Percentiles rank a stretch among this genome's conserved stretches.
phyloP scores from a whole-genome alignment of 805 yeast species.

The Candida dajiaensis region DNA sequence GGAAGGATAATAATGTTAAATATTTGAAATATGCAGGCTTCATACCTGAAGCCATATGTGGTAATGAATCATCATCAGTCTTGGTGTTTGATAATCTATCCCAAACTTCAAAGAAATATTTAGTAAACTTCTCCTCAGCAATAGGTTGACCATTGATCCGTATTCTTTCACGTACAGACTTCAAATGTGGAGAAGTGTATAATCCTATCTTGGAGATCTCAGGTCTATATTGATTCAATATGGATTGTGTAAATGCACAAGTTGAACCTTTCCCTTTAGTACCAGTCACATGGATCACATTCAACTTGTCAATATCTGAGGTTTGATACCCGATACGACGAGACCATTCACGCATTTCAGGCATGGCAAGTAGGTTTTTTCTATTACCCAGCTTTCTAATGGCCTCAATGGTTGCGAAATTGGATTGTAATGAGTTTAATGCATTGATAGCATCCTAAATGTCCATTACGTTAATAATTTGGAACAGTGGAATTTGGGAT shows the following conservation, averaged over 20 bases:
- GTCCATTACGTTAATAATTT: too few relatives aligned
- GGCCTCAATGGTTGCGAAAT: conserved; percentile 85
- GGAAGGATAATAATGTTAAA: conserved; percentile 84
- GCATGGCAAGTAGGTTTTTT: conserved; percentile 63
- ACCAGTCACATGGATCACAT: conserved; percentile 90
- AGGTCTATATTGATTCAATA: conserved; percentile 54
- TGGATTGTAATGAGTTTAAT: conserved; percentile 83
- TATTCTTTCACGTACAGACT: conserved; percentile 87
- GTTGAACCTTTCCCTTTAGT: conserved; percentile 99
- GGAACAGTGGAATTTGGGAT: too few relatives aligned
- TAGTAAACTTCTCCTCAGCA: conserved; percentile 70
- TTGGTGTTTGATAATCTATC: conserved; percentile 57
- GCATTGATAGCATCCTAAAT: conserved; percentile 78
- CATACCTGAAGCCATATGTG: conserved; percentile 63
- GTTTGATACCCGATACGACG: conserved; percentile 63
- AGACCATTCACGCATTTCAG: conserved; percentile 82
- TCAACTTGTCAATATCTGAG: conserved; percentile 63
- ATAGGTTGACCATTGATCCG: conserved; percentile 84
- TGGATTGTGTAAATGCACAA: conserved; percentile 87
- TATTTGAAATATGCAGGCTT: conserved; percentile 94
- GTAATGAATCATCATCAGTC: conserved; percentile 49
- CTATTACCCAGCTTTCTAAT: conserved; percentile 58
- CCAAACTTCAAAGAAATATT: conserved; percentile 93
- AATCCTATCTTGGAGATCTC: conserved; percentile 67
- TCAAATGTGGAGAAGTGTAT: conserved; percentile 95